Evolutionary conservation across 768 basidiomycete species (phyloP), one percentile per base, ranked within the genome.

Genomic region (Punctularia strigosozonata): DNA sequence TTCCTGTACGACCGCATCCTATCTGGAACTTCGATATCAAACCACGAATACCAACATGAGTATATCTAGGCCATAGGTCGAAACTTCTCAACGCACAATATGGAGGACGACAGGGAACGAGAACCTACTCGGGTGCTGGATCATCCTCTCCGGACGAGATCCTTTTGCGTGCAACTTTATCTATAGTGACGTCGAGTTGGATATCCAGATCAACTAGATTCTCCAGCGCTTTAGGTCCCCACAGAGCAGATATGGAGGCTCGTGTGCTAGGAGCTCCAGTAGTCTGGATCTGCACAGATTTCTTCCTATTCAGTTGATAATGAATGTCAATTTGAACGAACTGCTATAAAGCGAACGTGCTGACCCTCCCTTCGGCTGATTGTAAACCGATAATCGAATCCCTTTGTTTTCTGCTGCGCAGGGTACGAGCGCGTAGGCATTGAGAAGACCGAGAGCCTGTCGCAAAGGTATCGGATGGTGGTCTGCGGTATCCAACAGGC

Each of bases 381-480:
- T 91, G 45, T 61, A 77, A 1, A 86, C 88, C 0, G 72, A 68
- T 7, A 98, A 55, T 24, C 89, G 68, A 13, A 92, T 76, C 0
- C 80, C 83, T 3, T 57, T 62, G 43, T 71, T 63, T 43, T 66
- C 64, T 31, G 58, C 50, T 12, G 70, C 61, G 39, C 86, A 89
- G 0, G 87, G 88, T 0, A 87, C 80, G 4, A 99, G 64, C 0
- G 91, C 92, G 57, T 98, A 99, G 0, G 86, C 89, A 33, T 80
- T 76, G 30, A 98, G 58, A 13, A 95, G 62, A 5, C 71, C 63
- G n/a, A 97, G 54, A 2, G 85, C 83, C n/a, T n/a, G n/a, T n/a
- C n/a, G n/a, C n/a, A n/a, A n/a, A n/a, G n/a, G n/a, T n/a, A n/a
- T n/a, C n/a, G n/a, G n/a, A n/a, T n/a, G n/a, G n/a, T n/a, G n/a